phyloP scores from a whole-genome alignment of 2,329 filamentous ascomycete genomes.

The Escovopsis sp. region DNA sequence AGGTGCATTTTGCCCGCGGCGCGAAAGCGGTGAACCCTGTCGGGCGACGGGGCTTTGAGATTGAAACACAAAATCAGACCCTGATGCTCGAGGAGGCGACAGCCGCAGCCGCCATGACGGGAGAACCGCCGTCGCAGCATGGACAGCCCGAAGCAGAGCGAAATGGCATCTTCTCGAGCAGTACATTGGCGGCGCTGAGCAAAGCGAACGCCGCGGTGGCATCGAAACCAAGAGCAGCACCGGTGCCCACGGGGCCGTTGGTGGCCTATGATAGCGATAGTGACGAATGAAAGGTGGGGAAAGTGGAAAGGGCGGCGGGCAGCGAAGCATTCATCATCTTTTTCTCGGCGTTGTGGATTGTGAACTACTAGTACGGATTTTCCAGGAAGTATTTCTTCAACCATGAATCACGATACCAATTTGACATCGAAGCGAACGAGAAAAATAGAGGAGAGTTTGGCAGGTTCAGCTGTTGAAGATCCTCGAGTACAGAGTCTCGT shows the following conservation, averaged over 20 bases:
- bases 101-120: background rate
- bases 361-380: too few relatives aligned
- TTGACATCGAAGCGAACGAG: too few relatives aligned
- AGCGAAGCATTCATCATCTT: background rate
- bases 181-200: slow-evolving; percentile 66
- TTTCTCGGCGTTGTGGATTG: background rate
- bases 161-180: slow-evolving; percentile 63
- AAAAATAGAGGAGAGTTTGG: background rate
- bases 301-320: too few relatives aligned
- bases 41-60: slow-evolving; percentile 42
- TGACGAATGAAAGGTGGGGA: slow-evolving; percentile 40
- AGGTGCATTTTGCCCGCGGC: slow-evolving; percentile 79
- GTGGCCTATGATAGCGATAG: slow-evolving; percentile 86
- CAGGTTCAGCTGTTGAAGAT: slow-evolving; percentile 63
- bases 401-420: slow-evolving; percentile 1
- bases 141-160: slow-evolving; percentile 10
- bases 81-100: slow-evolving; percentile 41
- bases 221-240: slow-evolving; percentile 35
- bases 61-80: slow-evolving; percentile 43
- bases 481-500: slow-evolving; percentile 69
- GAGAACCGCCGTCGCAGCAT: slow-evolving; percentile 14
- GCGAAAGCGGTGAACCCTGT: slow-evolving; percentile 48
- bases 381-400: too few relatives aligned
- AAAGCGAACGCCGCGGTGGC: slow-evolving; percentile 37
- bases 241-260: slow-evolving; percentile 47